Conservation (phyloP, 2,329 filamentous ascomycete genomes). For the Fusarium marasasianum region DNA sequence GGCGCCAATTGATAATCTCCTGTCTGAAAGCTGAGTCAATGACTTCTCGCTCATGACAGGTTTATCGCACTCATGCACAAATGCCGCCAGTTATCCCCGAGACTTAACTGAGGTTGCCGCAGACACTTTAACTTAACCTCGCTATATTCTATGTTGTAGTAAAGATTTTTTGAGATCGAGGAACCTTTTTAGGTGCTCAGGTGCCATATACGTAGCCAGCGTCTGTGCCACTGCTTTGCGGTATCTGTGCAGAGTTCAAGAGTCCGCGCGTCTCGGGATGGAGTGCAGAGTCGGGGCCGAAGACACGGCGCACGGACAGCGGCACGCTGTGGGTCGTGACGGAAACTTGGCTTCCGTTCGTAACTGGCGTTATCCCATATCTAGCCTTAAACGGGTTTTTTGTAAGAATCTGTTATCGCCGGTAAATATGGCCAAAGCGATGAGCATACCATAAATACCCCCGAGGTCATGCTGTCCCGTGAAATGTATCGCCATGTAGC, state of each 20-base stretch:
- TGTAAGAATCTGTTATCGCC: neutral
- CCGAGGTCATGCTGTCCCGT: rapidly evolving
- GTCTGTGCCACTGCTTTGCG: neutral
- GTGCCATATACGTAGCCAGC: neutral
- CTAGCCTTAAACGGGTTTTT: too few relatives aligned
- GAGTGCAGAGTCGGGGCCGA: too few relatives aligned
- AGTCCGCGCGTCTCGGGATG: neutral
- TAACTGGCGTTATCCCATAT: neutral
- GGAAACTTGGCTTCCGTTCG: too few relatives aligned
- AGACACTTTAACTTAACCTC: neutral
- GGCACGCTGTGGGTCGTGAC: too few relatives aligned
- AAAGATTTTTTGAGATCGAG: neutral
- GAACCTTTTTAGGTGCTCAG: neutral
- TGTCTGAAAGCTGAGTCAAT: neutral
- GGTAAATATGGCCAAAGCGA: rapidly evolving
- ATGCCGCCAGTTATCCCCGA: neutral
- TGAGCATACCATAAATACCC: rapidly evolving
- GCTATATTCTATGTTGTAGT: neutral
- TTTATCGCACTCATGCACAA: neutral
- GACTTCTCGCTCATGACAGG: neutral
- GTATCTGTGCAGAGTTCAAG: neutral
- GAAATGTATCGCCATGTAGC: rapidly evolving
- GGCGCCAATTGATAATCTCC: too few relatives aligned
- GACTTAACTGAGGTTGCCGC: rapidly evolving
- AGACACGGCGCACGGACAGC: neutral